phyloP scores from a whole-genome alignment of 768 basidiomycete species.

The Pulveroboletus ravenelii region DNA sequence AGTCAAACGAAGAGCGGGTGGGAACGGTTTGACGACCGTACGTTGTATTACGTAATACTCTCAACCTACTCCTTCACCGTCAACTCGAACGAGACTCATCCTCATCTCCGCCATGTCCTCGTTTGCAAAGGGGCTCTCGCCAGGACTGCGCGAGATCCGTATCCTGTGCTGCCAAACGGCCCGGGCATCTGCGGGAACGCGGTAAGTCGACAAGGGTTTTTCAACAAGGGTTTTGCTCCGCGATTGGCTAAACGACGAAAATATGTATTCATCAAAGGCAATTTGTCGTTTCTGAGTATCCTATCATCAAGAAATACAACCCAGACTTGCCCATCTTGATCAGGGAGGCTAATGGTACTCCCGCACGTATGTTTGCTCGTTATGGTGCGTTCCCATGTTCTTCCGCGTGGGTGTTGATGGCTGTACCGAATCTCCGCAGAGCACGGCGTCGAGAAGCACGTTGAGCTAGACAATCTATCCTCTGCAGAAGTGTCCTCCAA shows the following conservation, averaged over 20 bases:
- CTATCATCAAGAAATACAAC: constrained; percentile 73
- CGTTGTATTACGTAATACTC: constrained; percentile 26
- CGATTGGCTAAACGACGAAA: neutral
- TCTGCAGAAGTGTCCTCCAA: constrained; percentile 67
- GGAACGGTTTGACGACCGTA: constrained; percentile 5
- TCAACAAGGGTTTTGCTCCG: constrained; percentile 7
- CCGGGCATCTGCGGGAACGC: constrained; percentile 70
- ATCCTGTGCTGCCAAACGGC: constrained; percentile 77
- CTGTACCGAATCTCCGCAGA: constrained; percentile 43
- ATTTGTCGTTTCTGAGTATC: constrained; percentile 73
- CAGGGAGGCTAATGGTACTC: constrained; percentile 74
- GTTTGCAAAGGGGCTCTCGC: constrained; percentile 70
- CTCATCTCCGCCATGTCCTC: constrained; percentile 44
- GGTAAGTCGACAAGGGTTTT: constrained; percentile 42
- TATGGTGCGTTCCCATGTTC: constrained; percentile 57
- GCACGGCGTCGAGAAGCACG: constrained; percentile 74
- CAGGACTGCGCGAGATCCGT: constrained; percentile 75
- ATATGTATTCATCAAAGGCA: constrained; percentile 45
- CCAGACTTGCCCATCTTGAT: constrained; percentile 83
- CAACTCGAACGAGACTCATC: constrained; percentile 4
- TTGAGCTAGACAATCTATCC: constrained; percentile 73
- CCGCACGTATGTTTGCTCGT: constrained; percentile 78
- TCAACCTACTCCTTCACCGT: neutral
- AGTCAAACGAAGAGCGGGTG: constrained; percentile 16
- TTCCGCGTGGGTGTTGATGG: constrained; percentile 7